These are phyloP conservation scores for Pascua sp. DNA, from an alignment of 1,284 basidiomycete species.

Conservation along the genomic window DNA sequence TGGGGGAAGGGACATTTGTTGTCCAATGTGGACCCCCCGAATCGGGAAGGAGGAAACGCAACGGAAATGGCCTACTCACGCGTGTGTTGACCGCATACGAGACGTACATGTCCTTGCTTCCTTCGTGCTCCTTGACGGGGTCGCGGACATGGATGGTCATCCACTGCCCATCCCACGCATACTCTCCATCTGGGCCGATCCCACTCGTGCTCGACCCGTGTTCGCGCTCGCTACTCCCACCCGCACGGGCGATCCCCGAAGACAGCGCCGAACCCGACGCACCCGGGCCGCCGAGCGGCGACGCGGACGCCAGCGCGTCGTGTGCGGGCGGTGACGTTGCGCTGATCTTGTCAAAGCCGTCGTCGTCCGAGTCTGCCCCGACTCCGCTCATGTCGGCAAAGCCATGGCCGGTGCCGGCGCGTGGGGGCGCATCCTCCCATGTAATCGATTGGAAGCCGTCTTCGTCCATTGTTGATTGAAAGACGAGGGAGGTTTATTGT, in stretches of 20 bases:
- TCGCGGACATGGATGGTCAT: slow-evolving; percentile 82
- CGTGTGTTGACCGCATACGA: slow-evolving; percentile 88
- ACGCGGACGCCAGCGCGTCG: too few species aligned
- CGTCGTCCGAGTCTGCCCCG: slow-evolving; percentile 29
- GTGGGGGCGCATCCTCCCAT: slow-evolving; percentile 44
- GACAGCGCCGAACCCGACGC: not conserved
- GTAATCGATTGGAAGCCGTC: slow-evolving; percentile 48
- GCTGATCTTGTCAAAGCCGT: slow-evolving; percentile 44
- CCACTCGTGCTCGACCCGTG: not conserved
- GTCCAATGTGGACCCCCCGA: too few species aligned
- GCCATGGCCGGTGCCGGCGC: slow-evolving; percentile 2
- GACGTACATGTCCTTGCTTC: slow-evolving; percentile 94
- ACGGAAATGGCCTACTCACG: slow-evolving; percentile 57
- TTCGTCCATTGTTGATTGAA: slow-evolving; percentile 31
- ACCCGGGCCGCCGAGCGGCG: too few species aligned
- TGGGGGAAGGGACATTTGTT: not conserved
- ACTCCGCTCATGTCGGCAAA: slow-evolving; percentile 25
- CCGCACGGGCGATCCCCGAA: not conserved
- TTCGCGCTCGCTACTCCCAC: slow-evolving; percentile 4
- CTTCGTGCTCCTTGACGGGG: slow-evolving; percentile 90
- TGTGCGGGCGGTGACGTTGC: slow-evolving; percentile 14
- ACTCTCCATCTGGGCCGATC: slow-evolving; percentile 11
- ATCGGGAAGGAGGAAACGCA: too few species aligned
- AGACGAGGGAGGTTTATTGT: not conserved
- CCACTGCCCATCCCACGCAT: slow-evolving; percentile 73